Conservation (phyloP, 2,329 filamentous ascomycete species). For the Claviceps sp. region DNA sequence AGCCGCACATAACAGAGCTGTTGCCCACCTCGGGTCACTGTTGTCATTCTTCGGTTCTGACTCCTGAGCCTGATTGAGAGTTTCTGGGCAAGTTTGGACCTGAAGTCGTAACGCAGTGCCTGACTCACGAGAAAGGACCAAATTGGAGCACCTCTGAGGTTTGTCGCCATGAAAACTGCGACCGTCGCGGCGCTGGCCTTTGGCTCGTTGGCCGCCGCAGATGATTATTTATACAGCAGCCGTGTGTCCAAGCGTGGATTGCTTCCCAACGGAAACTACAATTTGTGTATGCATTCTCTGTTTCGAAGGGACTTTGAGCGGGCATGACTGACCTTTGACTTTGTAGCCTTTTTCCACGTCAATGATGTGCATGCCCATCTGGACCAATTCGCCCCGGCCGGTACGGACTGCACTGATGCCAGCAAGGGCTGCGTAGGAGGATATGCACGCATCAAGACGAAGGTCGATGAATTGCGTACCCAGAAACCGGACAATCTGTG, state of each 20-base stretch:
- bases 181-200: conserved; percentile 3
- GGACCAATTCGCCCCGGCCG: conserved; percentile 47
- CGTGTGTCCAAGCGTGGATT: conserved; percentile 5
- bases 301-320: background rate
- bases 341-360: conserved; percentile 49
- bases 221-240: conserved; percentile 6
- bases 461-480: conserved; percentile 42
- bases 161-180: background rate
- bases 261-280: conserved; percentile 6
- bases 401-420: conserved; percentile 46
- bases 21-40: background rate
- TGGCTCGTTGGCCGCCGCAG: conserved; percentile 2
- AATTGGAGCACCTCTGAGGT: background rate
- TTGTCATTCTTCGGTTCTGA: background rate
- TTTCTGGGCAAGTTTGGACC: background rate
- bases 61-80: too few species aligned
- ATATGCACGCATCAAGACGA: conserved; percentile 49
- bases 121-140: too few species aligned
- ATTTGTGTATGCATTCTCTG: conserved; percentile 1
- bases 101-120: background rate
- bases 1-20: background rate
- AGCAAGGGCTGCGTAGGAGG: conserved; percentile 48
- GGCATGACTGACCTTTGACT: background rate
- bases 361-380: conserved; percentile 58
- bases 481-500: conserved; percentile 47